phyloP scores from a whole-genome alignment of 371 early-diverging fungal species.

The Coemansia sp. region DNA sequence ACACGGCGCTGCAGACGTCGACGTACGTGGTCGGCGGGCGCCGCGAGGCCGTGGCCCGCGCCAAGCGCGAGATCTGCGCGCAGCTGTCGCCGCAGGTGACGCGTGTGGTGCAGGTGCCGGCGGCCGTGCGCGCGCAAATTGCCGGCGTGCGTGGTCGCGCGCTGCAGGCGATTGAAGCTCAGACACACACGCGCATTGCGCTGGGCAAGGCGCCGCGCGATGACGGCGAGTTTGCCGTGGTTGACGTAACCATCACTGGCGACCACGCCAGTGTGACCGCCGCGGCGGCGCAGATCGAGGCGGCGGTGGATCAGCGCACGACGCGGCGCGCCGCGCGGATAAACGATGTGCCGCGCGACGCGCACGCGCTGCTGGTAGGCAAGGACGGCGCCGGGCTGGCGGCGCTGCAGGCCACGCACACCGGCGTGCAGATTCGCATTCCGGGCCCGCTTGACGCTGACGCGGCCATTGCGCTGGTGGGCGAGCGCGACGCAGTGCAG shows the following conservation, averaged over 20 bases:
- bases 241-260: constrained; percentile 78
- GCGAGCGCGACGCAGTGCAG: constrained; percentile 72
- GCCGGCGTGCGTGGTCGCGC: constrained; percentile 84
- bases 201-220: constrained; percentile 63
- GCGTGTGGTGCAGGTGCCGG: constrained; percentile 72
- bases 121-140: constrained; percentile 75
- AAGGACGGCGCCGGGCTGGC: constrained; percentile 56
- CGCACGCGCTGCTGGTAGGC: constrained; percentile 82
- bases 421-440: constrained; percentile 71
- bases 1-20: constrained; percentile 70
- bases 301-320: constrained; percentile 73
- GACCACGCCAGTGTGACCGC: constrained; percentile 78
- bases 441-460: constrained; percentile 62
- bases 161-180: constrained; percentile 69
- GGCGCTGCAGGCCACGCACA: constrained; percentile 56
- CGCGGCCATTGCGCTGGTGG: constrained; percentile 51
- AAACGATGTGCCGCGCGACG: constrained; percentile 60
- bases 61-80: constrained; percentile 75
- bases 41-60: constrained; percentile 71
- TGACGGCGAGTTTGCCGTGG: constrained; percentile 52
- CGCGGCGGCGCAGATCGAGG: constrained; percentile 85
- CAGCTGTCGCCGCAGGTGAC: constrained; percentile 75
- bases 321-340: constrained; percentile 60
- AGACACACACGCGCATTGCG: constrained; percentile 76
- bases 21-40: constrained; percentile 85